These are phyloP conservation scores for Citropsis articulata DNA, from an alignment of 345 rosid species.

Conservation along the genomic window DNA sequence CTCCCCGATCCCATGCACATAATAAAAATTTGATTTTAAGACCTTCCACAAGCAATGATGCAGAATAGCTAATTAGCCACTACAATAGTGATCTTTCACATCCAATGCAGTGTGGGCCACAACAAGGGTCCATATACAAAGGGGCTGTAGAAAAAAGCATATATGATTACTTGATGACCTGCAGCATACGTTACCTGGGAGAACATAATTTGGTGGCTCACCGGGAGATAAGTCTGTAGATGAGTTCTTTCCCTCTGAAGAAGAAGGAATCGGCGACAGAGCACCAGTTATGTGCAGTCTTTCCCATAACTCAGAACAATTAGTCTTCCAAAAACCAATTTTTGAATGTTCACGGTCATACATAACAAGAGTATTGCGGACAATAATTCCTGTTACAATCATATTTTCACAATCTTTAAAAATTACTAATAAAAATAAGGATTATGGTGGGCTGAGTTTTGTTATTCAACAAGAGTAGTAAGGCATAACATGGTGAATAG, in stretches of 20 bases:
- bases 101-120: too few relatives aligned
- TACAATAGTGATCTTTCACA: neutral
- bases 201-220: conserved; percentile 22
- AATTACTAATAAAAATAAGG: neutral
- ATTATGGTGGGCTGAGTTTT: neutral
- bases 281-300: conserved; percentile 55
- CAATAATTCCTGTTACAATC: conserved; percentile 58
- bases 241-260: conserved; percentile 35
- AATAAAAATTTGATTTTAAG: neutral
- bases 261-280: conserved; percentile 39
- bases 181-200: conserved; percentile 38
- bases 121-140: neutral
- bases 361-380: conserved; percentile 82
- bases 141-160: neutral
- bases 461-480: neutral
- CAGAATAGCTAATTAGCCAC: neutral
- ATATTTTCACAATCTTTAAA: neutral
- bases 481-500: neutral
- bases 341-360: conserved; percentile 83
- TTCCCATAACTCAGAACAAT: conserved; percentile 86
- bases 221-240: conserved; percentile 35
- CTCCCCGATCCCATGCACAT: neutral
- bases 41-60: neutral
- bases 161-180: conserved; percentile 5
- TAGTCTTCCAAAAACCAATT: conserved; percentile 97